phyloP scores from a whole-genome alignment of 371 early-diverging fungal species.

The Mucor circinelloides region DNA sequence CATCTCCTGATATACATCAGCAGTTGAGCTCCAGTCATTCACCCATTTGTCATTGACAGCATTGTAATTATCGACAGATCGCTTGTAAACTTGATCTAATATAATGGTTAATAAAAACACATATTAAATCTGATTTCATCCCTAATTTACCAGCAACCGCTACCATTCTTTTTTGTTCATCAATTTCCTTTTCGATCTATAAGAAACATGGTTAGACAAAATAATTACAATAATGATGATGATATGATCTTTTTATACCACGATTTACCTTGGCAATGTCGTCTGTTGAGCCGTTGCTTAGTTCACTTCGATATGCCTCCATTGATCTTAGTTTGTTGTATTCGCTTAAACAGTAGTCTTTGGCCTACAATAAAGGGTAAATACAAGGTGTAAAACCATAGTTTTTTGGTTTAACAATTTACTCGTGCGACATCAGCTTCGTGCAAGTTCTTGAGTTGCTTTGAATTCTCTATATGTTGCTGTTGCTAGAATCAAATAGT shows the following conservation, averaged over 20 bases:
- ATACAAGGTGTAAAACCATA: not conserved
- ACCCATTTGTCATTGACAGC: slow-evolving; percentile 38
- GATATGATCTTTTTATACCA: not conserved
- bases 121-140: not conserved
- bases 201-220: slow-evolving; percentile 18
- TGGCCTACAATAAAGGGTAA: slow-evolving; percentile 16
- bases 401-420: slow-evolving; percentile 12
- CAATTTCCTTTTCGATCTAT: slow-evolving; percentile 38
- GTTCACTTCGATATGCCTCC: slow-evolving; percentile 4
- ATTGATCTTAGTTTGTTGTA: slow-evolving; percentile 17
- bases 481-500: slow-evolving; percentile 28
- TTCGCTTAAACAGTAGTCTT: slow-evolving; percentile 27
- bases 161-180: slow-evolving; percentile 28
- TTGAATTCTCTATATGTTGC: slow-evolving; percentile 47
- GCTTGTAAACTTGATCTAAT: slow-evolving; percentile 44
- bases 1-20: slow-evolving; percentile 46
- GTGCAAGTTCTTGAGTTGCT: slow-evolving; percentile 43
- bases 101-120: not conserved
- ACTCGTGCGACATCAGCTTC: slow-evolving; percentile 45
- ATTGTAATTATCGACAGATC: slow-evolving; percentile 36
- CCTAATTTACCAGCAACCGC: slow-evolving; percentile 22
- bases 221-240: not conserved
- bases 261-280: not conserved
- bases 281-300: not conserved
- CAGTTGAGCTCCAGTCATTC: slow-evolving; percentile 32